phyloP scores from a whole-genome alignment of 1,284 basidiomycete genomes.

The Austroboletus novae-zelandiae region DNA sequence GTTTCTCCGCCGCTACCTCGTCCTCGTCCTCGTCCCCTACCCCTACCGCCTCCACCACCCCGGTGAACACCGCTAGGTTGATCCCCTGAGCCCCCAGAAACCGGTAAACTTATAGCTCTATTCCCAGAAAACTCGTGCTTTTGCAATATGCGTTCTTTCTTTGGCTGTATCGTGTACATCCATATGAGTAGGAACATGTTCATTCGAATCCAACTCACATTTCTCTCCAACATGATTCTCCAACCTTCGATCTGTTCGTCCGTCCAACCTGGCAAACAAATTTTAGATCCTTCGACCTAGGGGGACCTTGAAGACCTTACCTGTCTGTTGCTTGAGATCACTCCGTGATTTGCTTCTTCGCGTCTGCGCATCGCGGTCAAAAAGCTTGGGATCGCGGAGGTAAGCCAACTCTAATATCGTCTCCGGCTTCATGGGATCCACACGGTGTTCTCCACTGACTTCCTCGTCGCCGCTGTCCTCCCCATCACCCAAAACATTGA shows the following conservation, averaged over 20 bases:
- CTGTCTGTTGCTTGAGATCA: constrained; percentile 65
- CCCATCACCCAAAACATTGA: constrained; percentile 57
- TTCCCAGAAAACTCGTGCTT: constrained; percentile 78
- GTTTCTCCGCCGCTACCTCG: constrained; percentile 36
- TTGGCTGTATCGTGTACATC: constrained; percentile 47
- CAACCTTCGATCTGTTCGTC: constrained; percentile 89
- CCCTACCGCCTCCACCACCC: constrained; percentile 31
- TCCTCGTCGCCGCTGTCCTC: constrained; percentile 52
- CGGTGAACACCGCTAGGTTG: constrained; percentile 19
- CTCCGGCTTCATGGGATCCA: constrained; percentile 42
- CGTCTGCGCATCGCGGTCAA: constrained; percentile 74
- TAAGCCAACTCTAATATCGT: constrained; percentile 75
- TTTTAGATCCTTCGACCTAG: background rate
- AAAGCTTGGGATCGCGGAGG: constrained; percentile 67
- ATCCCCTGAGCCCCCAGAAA: constrained; percentile 16
- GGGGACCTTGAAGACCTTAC: constrained; percentile 32
- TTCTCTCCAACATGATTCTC: constrained; percentile 81
- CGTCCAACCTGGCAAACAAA: constrained; percentile 48
- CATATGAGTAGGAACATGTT: constrained; percentile 10
- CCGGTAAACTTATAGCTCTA: constrained; percentile 24
- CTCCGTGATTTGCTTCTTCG: constrained; percentile 62
- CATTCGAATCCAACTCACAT: constrained; percentile 50
- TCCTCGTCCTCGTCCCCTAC: constrained; percentile 35
- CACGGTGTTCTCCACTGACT: constrained; percentile 29
- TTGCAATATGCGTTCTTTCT: constrained; percentile 65